Evolutionary conservation across 352 stramenopile species (phyloP).

Genomic region (Phytopythium litorale): DNA sequence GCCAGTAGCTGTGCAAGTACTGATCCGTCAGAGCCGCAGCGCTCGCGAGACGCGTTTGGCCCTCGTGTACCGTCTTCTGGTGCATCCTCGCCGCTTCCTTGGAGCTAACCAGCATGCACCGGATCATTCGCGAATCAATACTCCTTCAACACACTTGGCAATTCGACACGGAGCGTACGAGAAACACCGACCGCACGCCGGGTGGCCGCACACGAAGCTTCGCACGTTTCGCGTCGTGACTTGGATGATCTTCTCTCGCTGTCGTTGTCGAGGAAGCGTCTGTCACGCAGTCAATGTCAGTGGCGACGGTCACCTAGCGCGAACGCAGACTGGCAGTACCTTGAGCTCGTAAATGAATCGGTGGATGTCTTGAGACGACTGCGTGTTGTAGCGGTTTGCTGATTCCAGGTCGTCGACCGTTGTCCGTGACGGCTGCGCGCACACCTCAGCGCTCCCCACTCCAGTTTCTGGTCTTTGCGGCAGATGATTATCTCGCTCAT

Average conservation of each 20-base stretch:
- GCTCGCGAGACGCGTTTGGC: slow-evolving; percentile 32
- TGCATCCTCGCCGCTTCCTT: slow-evolving; percentile 46
- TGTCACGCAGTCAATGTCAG: slow-evolving; percentile 4
- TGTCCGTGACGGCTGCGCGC: not conserved
- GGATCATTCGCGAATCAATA: not conserved
- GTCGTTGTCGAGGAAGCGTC: slow-evolving; percentile 40
- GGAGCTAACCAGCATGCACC: slow-evolving; percentile 16
- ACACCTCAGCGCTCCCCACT: not conserved
- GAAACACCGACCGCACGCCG: slow-evolving; percentile 56
- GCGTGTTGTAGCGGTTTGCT: slow-evolving; percentile 6
- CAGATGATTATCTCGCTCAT: not conserved
- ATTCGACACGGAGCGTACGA: slow-evolving; percentile 20
- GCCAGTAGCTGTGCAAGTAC: slow-evolving; percentile 61
- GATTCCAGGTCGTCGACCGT: slow-evolving; percentile 24
- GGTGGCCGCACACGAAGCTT: slow-evolving; percentile 49
- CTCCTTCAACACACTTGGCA: not conserved
- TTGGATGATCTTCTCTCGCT: slow-evolving; percentile 44
- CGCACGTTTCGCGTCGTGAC: slow-evolving; percentile 35
- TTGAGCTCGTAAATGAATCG: slow-evolving; percentile 68
- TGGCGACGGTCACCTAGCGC: not conserved
- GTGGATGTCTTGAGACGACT: slow-evolving; percentile 42
- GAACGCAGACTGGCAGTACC: slow-evolving; percentile 7
- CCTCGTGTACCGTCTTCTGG: slow-evolving; percentile 35
- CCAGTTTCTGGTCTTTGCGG: not conserved
- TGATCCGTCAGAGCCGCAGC: slow-evolving; percentile 41